phyloP scores from a whole-genome alignment of 176 grass and related monocot genomes.

The Thalia dealbata region DNA sequence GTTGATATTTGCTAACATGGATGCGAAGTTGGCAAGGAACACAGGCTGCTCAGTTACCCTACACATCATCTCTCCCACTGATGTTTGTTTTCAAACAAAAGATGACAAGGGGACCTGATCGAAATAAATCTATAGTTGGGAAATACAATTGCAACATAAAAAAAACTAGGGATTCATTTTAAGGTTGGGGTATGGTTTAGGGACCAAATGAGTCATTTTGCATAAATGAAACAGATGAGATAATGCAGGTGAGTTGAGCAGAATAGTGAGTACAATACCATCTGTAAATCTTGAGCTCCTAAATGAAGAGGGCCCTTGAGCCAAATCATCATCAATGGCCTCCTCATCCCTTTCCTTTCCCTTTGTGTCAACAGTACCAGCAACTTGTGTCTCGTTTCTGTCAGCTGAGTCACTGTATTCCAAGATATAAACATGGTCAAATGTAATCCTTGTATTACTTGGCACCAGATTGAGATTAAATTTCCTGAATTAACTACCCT shows the following conservation, averaged over 20 bases:
- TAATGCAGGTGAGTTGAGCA: not conserved
- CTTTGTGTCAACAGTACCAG: not conserved
- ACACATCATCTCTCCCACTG: too few relatives aligned
- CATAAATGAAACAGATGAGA: too few relatives aligned
- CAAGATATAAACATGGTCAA: not conserved
- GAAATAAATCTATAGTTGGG: too few relatives aligned
- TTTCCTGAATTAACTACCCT: not conserved
- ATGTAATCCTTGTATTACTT: not conserved
- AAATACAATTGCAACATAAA: too few relatives aligned
- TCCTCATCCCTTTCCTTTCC: not conserved
- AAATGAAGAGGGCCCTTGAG: not conserved
- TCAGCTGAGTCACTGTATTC: not conserved
- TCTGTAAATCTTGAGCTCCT: not conserved
- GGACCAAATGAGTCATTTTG: too few relatives aligned
- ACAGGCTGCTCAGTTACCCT: too few relatives aligned
- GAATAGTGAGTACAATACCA: not conserved
- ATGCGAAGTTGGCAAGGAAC: too few relatives aligned
- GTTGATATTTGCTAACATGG: too few relatives aligned
- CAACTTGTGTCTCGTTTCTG: not conserved
- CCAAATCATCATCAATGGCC: not conserved
- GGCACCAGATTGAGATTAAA: not conserved
- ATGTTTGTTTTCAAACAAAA: too few relatives aligned
- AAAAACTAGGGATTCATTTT: too few relatives aligned
- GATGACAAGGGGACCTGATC: too few relatives aligned
- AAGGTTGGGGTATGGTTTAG: too few relatives aligned